Base-by-base conservation (phyloP, 208 protist genomes). In the Trypanosomatidae sp. region DNA sequence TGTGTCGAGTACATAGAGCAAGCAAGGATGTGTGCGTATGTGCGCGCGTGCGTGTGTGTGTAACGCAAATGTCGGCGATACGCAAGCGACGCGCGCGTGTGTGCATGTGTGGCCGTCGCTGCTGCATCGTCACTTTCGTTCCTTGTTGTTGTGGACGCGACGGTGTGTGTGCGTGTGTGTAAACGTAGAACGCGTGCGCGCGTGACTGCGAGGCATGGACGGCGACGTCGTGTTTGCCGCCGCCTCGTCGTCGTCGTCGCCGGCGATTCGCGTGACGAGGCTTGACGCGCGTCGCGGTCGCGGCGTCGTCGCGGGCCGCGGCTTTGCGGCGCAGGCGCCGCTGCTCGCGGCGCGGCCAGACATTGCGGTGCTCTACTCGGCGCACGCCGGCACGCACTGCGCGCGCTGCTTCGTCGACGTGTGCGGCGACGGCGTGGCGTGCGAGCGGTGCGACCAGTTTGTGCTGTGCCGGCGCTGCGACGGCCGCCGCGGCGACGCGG, bases 311-410 rank as follows among this genome's bases (percentile, higher is more conserved):
- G 75, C 75, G 2, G 48, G 61, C 3, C 52, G 32, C 0, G 56
- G 48, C 3, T 50, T 80, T 40, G 45, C 48, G 23, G 44, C 53
- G 6, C 66, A 67, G 13, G 37, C 55, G 23, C 43, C 61, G 8
- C 57, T 87, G 39, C 60, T 67, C 28, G 54, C 49, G 25, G 43
- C 60, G 1, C 57, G 44, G 1, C 73, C 78, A 3, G 74, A 83
- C 52, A 64, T 87, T 19, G 60, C 76, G 0, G 66, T 81, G 22
- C 52, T 90, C 1, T 90, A 90, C 56, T 85, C 72, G 5, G 50
- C 68, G 5, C 83, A 76, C 40, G 71, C 68, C 1, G 21, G 46
- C 11, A 38, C 60, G 16, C 51, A 61, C 25, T 90, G 81, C 24
- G 66, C 71, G 7, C 64, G 58, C 26, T 90, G 81, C 52, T 80